Percentiles rank a stretch among this genome's conserved stretches.
phyloP scores from a whole-genome alignment of 345 rosid species.

The Rhizophora apiculata region DNA sequence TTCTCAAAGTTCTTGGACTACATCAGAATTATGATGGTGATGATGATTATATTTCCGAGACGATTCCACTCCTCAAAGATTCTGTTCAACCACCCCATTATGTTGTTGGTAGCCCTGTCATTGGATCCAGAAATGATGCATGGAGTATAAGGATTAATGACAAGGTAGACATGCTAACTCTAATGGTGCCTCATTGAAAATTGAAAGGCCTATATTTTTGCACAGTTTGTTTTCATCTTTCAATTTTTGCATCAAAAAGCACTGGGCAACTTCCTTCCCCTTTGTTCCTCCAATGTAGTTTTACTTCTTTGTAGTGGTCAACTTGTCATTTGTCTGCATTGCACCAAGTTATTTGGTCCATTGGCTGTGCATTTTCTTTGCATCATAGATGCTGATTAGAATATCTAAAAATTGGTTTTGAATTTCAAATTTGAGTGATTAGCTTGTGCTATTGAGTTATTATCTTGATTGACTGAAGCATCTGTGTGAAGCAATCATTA shows the following conservation, averaged over 20 bases:
- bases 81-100: slow-evolving; percentile 44
- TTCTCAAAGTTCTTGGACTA: slow-evolving; percentile 75
- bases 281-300: too few relatives aligned
- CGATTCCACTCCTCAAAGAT: slow-evolving; percentile 62
- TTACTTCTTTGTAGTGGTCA: too few relatives aligned
- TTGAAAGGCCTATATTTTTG: not conserved
- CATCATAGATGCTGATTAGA: too few relatives aligned
- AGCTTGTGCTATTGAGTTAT: too few relatives aligned
- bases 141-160: slow-evolving; percentile 55
- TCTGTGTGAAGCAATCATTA: too few relatives aligned
- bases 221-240: not conserved
- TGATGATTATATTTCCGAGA: slow-evolving; percentile 56
- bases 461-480: too few relatives aligned
- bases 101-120: slow-evolving; percentile 61
- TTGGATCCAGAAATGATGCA: slow-evolving; percentile 48
- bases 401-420: too few relatives aligned
- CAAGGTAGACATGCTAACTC: slow-evolving; percentile 35
- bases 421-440: too few relatives aligned
- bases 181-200: not conserved
- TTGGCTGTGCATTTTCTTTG: too few relatives aligned
- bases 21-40: slow-evolving; percentile 66
- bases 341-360: not conserved
- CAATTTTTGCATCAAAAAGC: too few relatives aligned
- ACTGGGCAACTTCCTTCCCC: too few relatives aligned
- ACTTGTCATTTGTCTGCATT: not conserved